Evolutionary conservation across 441 rosid genomes (phyloP), one percentile per base, ranked within the genome.

Genomic region (Erodium texanum): DNA sequence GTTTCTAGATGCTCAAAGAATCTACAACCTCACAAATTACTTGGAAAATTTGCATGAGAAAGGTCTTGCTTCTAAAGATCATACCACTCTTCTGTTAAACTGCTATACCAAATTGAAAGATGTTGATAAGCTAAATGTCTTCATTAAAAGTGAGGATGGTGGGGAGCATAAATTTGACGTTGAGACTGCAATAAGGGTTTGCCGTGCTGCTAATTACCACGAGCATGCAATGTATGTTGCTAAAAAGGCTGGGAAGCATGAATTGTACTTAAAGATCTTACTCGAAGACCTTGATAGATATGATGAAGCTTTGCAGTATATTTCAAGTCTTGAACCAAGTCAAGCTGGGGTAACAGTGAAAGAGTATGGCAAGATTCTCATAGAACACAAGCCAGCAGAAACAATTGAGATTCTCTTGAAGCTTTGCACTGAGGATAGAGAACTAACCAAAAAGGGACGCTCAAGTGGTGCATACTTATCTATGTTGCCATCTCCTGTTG

Each of bases 191-290:
- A 92, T 92, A 72, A 85, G 96, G 84, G 99, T 94, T 67, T 94
- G 99, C 54, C 97, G 97, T 62, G 91, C 98, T 70, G 97, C 99
- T 73, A 94, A 88, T 73, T 94, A 92, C 81, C 98, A 94, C 24
- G 99, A 92, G 81, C 99, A 94, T 74, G 98, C 99, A 16, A 94
- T 94, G 98, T 89, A 89, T 76, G 99, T 92, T 67, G 99, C 99
- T 11, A 88, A 87, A 86, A 94, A 91, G 83, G 96, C 99, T 34
- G 97, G 97, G 70, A 86, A 87, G 75, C 99, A 94, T 82, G 97
- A 94, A 74, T 85, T 88, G 89, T 94, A 92, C 78, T 74, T 94
- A 62, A 94, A 94, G 81, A 94, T 94, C 78, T 81, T 94, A 77
- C 97, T 92, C 36, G 99, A 92, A 75, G 98, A 94, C 79, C 97